Evolutionary conservation across 306 rosid species (phyloP).

Genomic region (Sicyos baderoa): DNA sequence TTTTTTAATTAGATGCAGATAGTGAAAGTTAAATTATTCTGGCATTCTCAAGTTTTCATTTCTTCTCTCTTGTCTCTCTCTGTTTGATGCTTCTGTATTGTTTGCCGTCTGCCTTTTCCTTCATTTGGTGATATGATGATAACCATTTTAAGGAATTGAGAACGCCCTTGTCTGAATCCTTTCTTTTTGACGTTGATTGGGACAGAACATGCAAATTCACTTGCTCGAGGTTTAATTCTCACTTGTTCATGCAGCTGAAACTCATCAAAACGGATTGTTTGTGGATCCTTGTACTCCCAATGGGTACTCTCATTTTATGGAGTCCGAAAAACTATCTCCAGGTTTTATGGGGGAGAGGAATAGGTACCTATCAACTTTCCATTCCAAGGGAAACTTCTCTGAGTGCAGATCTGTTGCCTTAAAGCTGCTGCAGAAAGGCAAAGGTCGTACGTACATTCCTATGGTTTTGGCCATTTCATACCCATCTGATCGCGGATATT

Average conservation of each 20-base stretch:
- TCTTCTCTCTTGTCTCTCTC: too few species aligned
- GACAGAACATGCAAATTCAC: not conserved
- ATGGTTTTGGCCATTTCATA: conserved; percentile 5
- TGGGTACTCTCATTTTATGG: conserved; percentile 49
- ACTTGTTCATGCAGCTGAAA: conserved; percentile 45
- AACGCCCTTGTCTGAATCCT: not conserved
- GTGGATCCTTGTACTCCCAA: conserved; percentile 84
- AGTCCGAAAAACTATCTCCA: conserved; percentile 49
- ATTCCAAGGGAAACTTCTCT: conserved; percentile 70
- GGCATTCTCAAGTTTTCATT: too few species aligned
- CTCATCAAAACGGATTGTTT: conserved; percentile 34
- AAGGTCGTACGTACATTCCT: conserved; percentile 39
- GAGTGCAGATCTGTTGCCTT: conserved; percentile 84
- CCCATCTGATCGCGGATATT: not conserved
- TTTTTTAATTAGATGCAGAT: too few species aligned
- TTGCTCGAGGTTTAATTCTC: not conserved
- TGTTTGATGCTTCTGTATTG: not conserved
- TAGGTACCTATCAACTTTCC: conserved; percentile 35
- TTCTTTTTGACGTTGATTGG: not conserved
- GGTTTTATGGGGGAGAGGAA: conserved; percentile 30
- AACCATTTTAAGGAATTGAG: not conserved
- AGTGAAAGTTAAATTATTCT: too few species aligned
- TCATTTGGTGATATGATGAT: not conserved
- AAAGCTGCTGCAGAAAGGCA: conserved; percentile 72
- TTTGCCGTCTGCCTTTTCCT: too few species aligned